phyloP scores from a whole-genome alignment of 257 asterid genomes.

The Nicotiana benthamiana region DNA sequence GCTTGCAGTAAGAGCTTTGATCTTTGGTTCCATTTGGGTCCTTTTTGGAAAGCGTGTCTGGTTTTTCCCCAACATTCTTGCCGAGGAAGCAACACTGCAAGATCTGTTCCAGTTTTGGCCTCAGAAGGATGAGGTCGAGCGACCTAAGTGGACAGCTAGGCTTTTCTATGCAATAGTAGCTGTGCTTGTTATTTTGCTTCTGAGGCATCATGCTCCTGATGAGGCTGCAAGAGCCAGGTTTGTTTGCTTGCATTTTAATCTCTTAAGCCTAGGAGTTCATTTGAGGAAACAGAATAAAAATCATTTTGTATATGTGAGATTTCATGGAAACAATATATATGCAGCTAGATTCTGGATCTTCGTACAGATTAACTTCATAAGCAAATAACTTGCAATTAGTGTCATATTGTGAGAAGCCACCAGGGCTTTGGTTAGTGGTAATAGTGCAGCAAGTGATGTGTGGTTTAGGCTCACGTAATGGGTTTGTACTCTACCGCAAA shows the following conservation, averaged over 20 bases:
- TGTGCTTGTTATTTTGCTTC: slow-evolving; percentile 50
- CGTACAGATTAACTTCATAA: neutral
- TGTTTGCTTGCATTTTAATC: neutral
- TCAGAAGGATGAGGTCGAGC: slow-evolving; percentile 82
- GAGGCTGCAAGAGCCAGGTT: slow-evolving; percentile 99
- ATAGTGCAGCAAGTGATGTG: too few species aligned
- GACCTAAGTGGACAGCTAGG: slow-evolving; percentile 96
- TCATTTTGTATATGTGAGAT: neutral
- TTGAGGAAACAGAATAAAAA: neutral
- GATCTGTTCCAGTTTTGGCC: slow-evolving; percentile 99
- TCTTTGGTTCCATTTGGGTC: slow-evolving; percentile 74
- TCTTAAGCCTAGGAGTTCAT: neutral
- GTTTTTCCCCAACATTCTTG: slow-evolving; percentile 98
- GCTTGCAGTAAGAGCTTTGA: slow-evolving; percentile 72
- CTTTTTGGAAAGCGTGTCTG: slow-evolving; percentile 83
- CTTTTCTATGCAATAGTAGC: slow-evolving; percentile 64
- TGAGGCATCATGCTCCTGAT: slow-evolving; percentile 99
- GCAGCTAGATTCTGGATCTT: neutral
- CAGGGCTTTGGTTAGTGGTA: too few species aligned
- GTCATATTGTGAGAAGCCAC: neutral
- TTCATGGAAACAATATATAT: neutral
- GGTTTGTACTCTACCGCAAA: too few species aligned
- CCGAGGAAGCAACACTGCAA: slow-evolving; percentile 94
- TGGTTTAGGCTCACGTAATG: too few species aligned
- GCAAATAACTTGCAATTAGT: neutral